Evolutionary conservation across 495 filamentous ascomycete genomes (phyloP).

Genomic region (Friedmanniomyces simplex): DNA sequence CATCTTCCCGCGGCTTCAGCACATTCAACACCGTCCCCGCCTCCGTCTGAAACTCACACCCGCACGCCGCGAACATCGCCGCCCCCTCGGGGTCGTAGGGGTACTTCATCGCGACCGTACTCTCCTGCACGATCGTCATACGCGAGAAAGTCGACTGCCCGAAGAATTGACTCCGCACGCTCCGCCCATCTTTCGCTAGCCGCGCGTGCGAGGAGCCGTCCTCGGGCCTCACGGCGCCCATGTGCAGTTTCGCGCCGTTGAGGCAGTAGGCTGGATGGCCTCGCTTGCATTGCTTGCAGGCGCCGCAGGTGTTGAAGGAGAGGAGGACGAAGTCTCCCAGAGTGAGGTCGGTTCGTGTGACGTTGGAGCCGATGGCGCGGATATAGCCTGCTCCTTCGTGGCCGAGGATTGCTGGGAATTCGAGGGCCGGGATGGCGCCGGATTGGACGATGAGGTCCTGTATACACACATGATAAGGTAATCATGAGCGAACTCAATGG

Average conservation of each 20-base stretch:
- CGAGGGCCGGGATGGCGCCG: slow-evolving; percentile 1
- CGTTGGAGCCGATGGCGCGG: slow-evolving; percentile 13
- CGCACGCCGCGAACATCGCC: slow-evolving; percentile 30
- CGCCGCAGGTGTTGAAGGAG: slow-evolving; percentile 27
- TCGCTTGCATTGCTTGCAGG: slow-evolving; percentile 27
- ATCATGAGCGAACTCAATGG: no score
- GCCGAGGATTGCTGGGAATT: slow-evolving; percentile 22
- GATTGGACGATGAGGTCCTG: slow-evolving; percentile 16
- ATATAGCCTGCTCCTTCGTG: slow-evolving; percentile 22
- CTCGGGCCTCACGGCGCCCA: not conserved
- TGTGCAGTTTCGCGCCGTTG: slow-evolving; percentile 9
- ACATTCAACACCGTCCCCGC: slow-evolving; percentile 27
- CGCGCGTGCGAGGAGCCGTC: slow-evolving; percentile 2
- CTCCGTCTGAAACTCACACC: slow-evolving; percentile 35
- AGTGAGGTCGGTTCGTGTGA: slow-evolving; percentile 9
- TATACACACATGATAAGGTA: not conserved
- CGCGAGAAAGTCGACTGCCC: slow-evolving; percentile 22
- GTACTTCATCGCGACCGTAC: slow-evolving; percentile 25
- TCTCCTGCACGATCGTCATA: slow-evolving; percentile 22
- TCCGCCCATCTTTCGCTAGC: slow-evolving; percentile 1
- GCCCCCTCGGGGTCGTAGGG: slow-evolving; percentile 14
- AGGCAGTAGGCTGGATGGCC: slow-evolving; percentile 21
- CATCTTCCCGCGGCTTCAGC: slow-evolving; percentile 9
- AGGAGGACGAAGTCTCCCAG: slow-evolving; percentile 27
- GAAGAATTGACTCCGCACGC: slow-evolving; percentile 19